These are phyloP conservation scores for Lachnellula arida DNA, from an alignment of 2,329 filamentous ascomycete genomes.

Conservation along the genomic window DNA sequence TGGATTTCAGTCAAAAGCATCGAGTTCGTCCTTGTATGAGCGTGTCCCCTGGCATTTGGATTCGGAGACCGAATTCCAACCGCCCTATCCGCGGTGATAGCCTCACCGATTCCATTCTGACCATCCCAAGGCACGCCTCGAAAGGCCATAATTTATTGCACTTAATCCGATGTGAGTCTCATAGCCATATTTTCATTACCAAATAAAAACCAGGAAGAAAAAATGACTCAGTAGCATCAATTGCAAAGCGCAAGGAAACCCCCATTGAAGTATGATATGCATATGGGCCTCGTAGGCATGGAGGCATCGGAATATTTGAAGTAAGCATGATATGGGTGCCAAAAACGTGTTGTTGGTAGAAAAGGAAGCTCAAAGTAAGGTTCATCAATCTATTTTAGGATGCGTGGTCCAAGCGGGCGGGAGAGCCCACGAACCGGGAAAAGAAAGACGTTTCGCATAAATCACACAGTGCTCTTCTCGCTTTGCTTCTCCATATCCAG, in stretches of 20 bases:
- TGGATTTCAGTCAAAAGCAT: neutral
- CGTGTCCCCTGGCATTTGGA: neutral
- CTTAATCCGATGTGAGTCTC: neutral
- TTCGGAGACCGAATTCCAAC: neutral
- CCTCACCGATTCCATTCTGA: slow-evolving; percentile 5
- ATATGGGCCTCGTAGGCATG: neutral
- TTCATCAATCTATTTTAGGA: slow-evolving; percentile 1
- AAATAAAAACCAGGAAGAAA: neutral
- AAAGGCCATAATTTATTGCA: neutral
- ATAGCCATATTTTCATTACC: neutral
- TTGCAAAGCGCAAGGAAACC: neutral
- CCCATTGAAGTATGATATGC: neutral
- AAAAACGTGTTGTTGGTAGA: neutral
- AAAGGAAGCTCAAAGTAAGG: neutral
- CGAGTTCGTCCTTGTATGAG: slow-evolving; percentile 1
- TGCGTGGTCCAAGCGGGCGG: slow-evolving; percentile 4
- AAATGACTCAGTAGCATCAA: neutral
- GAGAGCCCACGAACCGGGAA: neutral
- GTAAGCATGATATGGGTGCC: neutral
- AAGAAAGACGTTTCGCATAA: slow-evolving; percentile 4
- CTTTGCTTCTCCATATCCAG: neutral
- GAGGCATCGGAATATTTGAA: neutral
- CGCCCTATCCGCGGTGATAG: neutral
- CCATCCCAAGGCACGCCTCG: neutral
- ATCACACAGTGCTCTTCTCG: neutral